Conservation (phyloP, 2,329 filamentous ascomycete species). For the Penicillium vulpinum region DNA sequence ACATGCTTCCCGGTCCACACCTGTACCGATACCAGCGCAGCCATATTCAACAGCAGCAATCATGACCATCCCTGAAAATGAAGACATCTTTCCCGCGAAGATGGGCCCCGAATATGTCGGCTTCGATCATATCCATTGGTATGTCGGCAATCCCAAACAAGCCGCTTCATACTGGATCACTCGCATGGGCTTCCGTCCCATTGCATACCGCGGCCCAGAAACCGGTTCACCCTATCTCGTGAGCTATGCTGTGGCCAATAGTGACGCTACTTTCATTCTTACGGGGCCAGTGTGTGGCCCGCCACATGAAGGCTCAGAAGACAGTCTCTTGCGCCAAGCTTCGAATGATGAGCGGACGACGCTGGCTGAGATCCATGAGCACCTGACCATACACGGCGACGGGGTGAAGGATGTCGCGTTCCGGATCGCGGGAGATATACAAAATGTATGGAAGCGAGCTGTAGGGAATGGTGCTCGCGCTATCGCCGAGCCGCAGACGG, state of each 20-base stretch:
- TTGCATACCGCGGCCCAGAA: constrained; percentile 83
- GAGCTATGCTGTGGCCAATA: constrained; percentile 78
- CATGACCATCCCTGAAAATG: constrained; percentile 4
- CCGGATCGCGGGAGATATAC: constrained; percentile 73
- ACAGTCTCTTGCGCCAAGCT: constrained; percentile 49
- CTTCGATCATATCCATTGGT: constrained; percentile 90
- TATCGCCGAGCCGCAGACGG: constrained; percentile 60
- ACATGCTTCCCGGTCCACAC: background rate
- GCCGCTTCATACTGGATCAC: constrained; percentile 81
- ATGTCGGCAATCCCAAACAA: constrained; percentile 91
- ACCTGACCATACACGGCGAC: constrained; percentile 81
- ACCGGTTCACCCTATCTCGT: constrained; percentile 77
- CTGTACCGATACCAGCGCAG: background rate
- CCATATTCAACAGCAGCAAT: background rate
- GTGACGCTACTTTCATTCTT: constrained; percentile 76
- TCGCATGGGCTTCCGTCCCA: constrained; percentile 74
- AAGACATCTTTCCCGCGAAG: constrained; percentile 22
- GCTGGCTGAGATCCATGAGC: constrained; percentile 71
- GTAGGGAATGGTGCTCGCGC: constrained; percentile 65
- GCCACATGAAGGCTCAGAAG: constrained; percentile 51
- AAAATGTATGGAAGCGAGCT: constrained; percentile 70
- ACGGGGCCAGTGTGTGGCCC: constrained; percentile 71
- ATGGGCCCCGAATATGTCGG: constrained; percentile 46
- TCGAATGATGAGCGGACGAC: constrained; percentile 60
- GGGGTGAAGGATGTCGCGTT: constrained; percentile 92